These are phyloP conservation scores for Tulasnella sp. DNA, from an alignment of 768 basidiomycete species.

Conservation along the genomic window DNA sequence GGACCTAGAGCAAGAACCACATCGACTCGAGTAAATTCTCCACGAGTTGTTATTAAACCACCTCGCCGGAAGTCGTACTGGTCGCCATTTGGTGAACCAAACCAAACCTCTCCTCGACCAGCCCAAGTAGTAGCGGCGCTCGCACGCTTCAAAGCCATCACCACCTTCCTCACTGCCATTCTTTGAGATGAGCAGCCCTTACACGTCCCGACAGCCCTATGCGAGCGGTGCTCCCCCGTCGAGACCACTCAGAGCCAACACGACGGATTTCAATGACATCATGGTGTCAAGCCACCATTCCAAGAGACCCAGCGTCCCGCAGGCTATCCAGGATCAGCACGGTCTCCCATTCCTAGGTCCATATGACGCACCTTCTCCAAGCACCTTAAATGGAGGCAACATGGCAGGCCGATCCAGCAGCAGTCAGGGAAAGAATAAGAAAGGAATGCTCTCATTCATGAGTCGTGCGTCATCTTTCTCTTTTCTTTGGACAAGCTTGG, in stretches of 20 bases:
- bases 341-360: constrained; percentile 19
- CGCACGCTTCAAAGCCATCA: not conserved
- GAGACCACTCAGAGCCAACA: constrained; percentile 82
- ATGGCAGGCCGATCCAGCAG: constrained; percentile 15
- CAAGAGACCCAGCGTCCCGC: constrained; percentile 14
- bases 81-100: not conserved
- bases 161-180: not conserved
- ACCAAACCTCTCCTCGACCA: constrained; percentile 5
- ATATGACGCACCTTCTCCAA: constrained; percentile 16
- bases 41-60: not conserved
- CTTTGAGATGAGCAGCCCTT: not conserved
- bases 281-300: not conserved
- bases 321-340: not conserved
- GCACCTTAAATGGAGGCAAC: not conserved
- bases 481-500: not conserved
- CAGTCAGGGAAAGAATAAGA: constrained; percentile 36
- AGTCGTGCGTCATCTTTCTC: not conserved
- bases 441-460: constrained; percentile 28
- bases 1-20: not conserved
- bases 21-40: not conserved
- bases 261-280: constrained; percentile 71
- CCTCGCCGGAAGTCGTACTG: not conserved
- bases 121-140: not conserved
- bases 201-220: not conserved
- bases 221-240: constrained; percentile 58